Base-by-base conservation (phyloP, 176 grass and related monocot species). In the Hsuehochloa calcarea region DNA sequence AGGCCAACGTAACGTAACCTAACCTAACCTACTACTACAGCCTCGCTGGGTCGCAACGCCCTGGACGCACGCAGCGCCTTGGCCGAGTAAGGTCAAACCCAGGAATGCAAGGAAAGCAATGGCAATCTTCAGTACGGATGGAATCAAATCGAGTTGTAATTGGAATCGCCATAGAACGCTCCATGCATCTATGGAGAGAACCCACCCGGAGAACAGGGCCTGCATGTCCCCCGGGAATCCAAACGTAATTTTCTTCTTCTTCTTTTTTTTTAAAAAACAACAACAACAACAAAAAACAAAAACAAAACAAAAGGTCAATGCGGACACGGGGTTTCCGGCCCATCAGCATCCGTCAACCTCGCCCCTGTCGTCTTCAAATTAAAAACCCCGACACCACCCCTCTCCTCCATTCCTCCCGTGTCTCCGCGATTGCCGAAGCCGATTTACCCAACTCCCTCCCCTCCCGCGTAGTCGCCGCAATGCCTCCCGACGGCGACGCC, bases 311-410 rank as follows among this genome's bases (percentile, higher is more conserved):
- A 58, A 43, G 38, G 44, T 46, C 6, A 3, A 77, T 61, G 22
- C 77, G 23, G 88, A 68, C 77, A 43, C 56, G 88, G 77, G 67
- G 7, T 79, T 93, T 79, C 82, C 92, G 79, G 85, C 88, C 88
- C 85, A 74, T 68, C 76, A 29, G 67, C 59, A 39, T 77, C 88
- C 83, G 68, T 73, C 90, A 62, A 58, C 70, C 35, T 73, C 80
- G 44, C 70, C 62, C 70, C 60, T 39, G 15, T 78, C 64, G 26
- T 65, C 92, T 88, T 90, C 80, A 91, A 87, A 86, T 82, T 84
- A 88, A 80, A 88, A 85, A 71, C 85, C 31, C 75, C 75, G 73
- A 1, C 46, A 73, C 4, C 47, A 11, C 5, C 70, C 81, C n/a
- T 12, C 64, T 35, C 55, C 13, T 10, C 62, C 63, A 14, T 3